Evolutionary conservation across 2,329 filamentous ascomycete genomes (phyloP), one percentile per base, ranked within the genome.

Genomic region (Microdochium paspali): DNA sequence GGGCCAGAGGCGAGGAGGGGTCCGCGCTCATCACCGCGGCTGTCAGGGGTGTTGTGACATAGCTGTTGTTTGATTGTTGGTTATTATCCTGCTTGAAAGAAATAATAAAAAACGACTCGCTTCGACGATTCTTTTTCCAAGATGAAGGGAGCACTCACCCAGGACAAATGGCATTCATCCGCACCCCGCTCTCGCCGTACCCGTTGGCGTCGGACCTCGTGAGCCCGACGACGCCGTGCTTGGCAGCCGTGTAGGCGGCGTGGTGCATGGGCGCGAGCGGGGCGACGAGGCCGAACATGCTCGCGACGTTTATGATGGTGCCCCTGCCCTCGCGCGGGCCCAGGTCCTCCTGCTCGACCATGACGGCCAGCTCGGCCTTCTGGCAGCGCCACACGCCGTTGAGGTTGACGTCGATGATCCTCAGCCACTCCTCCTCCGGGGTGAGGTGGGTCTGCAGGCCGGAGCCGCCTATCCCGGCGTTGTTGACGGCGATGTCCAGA

Each of bases 121-220:
- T n/a, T n/a, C n/a, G n/a, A n/a, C n/a, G n/a, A n/a, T n/a, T n/a
- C n/a, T n/a, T n/a, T n/a, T n/a, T n/a, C n/a, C n/a, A n/a, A n/a
- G n/a, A n/a, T n/a, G n/a, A n/a, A n/a, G n/a, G n/a, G 42, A 49
- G 25, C 5, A 58, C 61, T 45, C 56, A 67, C 46, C 71, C 74
- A 0, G 77, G 78, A 47, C 78, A 80, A n/a, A 82, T 72, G 2
- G 76, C 76, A 54, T 82, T 82, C 58, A 82, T 75, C 44, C 77
- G 71, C 48, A 82, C 78, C 3, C 69, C 70, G 44, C 66, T 56
- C 3, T 65, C 55, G 1, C 71, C 73, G 60, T 80, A 81, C 1
- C 67, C 66, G 44, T 71, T 68, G 2, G 72, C 77, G 51, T 81
- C 77, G 2, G 69, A 69, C 55, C 67, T 72, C 9, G 74, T 79